phyloP scores from a whole-genome alignment of 345 rosid species.

The Lepidium africanum region DNA sequence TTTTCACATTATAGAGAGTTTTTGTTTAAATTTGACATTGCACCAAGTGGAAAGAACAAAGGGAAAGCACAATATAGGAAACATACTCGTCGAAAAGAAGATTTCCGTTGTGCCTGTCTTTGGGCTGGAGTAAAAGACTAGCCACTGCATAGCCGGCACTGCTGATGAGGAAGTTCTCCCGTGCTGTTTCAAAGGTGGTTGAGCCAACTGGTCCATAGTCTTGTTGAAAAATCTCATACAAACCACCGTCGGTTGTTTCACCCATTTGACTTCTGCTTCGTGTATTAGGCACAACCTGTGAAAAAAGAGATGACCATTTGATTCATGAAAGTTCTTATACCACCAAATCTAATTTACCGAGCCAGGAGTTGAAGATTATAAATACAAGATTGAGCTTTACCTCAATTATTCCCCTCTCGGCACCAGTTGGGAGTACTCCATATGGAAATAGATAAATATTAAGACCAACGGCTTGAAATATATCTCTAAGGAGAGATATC shows the following conservation, averaged over 20 bases:
- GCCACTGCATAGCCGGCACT: slow-evolving; percentile 99
- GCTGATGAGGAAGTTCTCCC: slow-evolving; percentile 91
- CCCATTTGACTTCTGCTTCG: slow-evolving; percentile 99
- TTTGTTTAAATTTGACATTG: neutral
- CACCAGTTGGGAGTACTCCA: slow-evolving; percentile 98
- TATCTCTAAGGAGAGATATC: slow-evolving; percentile 83
- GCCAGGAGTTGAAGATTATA: neutral
- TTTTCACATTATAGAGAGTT: neutral
- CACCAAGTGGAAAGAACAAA: neutral
- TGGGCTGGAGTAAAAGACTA: slow-evolving; percentile 93
- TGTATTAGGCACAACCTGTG: slow-evolving; percentile 89
- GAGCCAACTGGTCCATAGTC: slow-evolving; percentile 96
- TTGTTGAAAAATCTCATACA: slow-evolving; percentile 96
- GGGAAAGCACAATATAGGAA: neutral
- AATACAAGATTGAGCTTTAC: slow-evolving; percentile 28
- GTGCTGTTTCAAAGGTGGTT: slow-evolving; percentile 78
- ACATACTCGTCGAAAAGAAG: slow-evolving; percentile 90
- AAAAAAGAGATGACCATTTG: neutral
- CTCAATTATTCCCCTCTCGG: slow-evolving; percentile 94
- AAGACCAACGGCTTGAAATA: slow-evolving; percentile 81
- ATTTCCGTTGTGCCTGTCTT: slow-evolving; percentile 99
- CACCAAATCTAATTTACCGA: neutral
- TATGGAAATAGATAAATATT: slow-evolving; percentile 89
- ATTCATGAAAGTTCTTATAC: neutral
- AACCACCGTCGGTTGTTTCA: slow-evolving; percentile 97